Evolutionary conservation across 345 rosid species (phyloP), one percentile per base, ranked within the genome.

Genomic region (Arabis alpina): DNA sequence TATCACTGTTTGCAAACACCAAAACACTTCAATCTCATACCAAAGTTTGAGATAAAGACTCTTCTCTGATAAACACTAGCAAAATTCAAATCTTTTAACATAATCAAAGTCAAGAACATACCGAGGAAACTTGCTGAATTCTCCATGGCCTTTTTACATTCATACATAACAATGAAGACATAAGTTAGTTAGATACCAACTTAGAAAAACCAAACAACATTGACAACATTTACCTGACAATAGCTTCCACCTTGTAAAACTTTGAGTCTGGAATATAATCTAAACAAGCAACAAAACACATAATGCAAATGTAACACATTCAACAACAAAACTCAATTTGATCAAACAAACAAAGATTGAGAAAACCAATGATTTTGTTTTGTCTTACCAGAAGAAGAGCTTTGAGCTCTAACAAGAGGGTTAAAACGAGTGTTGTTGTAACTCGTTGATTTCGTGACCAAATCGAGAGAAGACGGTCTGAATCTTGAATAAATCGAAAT

Each of bases 211-310:
- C 5, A 48, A 61, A 28, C 39, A 49, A 73, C 72, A 41, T 65
- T 64, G 52, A 40, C 57, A 19, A 19, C 1, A 19, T 42, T 57
- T 42, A 77, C 95, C 96, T 90, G 68, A 92, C 45, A 80, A 92
- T 84, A 30, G 96, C 98, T 79, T 92, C 98, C 50, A 92, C 89
- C 68, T 86, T 89, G 81, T 92, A 92, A 72, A 92, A 92, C 39
- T 86, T 73, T 3, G 94, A 80, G 72, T 88, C 96, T 10, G 94
- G 94, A 14, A 83, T 27, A 40, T 84, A 88, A 53, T 81, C 92
- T 82, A n/a, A n/a, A n/a, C n/a, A n/a, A n/a, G n/a, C n/a, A n/a
- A n/a, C n/a, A n/a, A n/a, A n/a, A n/a, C n/a, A 52, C 58, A 4
- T 19, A 73, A 56, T 24, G 27, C 3, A 44, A 44, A 43, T 37